Evolutionary conservation across 305 asterid genomes (phyloP).

Genomic region (Nicotiana rustica): DNA sequence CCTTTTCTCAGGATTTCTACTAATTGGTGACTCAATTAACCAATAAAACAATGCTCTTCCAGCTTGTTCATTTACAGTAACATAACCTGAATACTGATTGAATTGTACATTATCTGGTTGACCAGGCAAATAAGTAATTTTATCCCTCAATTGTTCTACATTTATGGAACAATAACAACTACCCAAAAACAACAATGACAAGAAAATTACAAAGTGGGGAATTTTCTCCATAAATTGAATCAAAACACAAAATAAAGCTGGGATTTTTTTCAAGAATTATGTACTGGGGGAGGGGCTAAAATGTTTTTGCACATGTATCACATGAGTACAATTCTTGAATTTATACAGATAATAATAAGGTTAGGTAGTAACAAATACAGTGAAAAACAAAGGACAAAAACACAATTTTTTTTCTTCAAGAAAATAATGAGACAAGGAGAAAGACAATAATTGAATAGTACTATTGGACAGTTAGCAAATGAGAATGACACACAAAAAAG

Average conservation of each 20-base stretch:
- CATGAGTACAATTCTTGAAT: constrained; percentile 3
- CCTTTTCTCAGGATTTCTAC: constrained; percentile 65
- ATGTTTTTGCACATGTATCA: background rate
- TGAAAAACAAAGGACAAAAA: background rate
- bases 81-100: constrained; percentile 83
- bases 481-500: constrained; percentile 1
- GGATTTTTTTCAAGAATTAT: constrained; percentile 30
- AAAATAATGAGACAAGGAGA: background rate
- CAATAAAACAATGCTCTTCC: constrained; percentile 96
- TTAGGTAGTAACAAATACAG: background rate
- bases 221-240: constrained; percentile 54
- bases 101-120: constrained; percentile 79
- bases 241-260: constrained; percentile 9
- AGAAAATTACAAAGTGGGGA: constrained; percentile 38
- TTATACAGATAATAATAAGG: background rate
- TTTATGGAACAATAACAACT: constrained; percentile 49
- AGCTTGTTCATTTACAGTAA: constrained; percentile 69
- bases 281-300: background rate
- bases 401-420: background rate
- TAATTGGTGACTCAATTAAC: constrained; percentile 77
- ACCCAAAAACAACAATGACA: constrained; percentile 58
- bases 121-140: constrained; percentile 77
- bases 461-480: background rate
- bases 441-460: constrained; percentile 9
- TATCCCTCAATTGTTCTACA: constrained; percentile 77